Base-by-base conservation (phyloP, 192 early-diverging fungal genomes). In the Coemansia sp. region DNA sequence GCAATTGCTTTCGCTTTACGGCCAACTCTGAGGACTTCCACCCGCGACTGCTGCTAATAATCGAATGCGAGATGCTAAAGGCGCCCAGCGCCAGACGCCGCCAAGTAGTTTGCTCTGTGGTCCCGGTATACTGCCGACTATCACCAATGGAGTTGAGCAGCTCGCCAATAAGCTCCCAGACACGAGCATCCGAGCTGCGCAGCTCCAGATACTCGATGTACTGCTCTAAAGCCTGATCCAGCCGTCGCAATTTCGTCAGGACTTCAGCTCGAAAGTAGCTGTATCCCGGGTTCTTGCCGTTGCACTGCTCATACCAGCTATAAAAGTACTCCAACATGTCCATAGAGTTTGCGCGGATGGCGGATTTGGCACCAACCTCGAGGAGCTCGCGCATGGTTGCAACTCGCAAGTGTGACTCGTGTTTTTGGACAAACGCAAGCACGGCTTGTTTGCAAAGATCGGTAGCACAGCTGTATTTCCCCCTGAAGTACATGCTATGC, bases 131-230 rank as follows among this genome's bases (percentile, higher is more conserved):
- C 53, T 15, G 17, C 38, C 32, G 12, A 5, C 39, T 39, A 35
- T 57, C 60, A 10, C 31, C 56, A 19, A 75, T 47, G 6, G 45
- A 45, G 6, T 47, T 25, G 2, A 82, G 56, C 31, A 58, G 32
- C 24, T 39, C 59, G 12, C 79, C 79, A n/a, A 76, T 69, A 17
- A 43, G 29, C 40, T 82, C 73, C 79, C 79, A 82, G 14, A 82
- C 61, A 7, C 14, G 53, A 0, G 79, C 79, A 40, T 82, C 79
- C 49, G 73, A 66, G 2, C 43, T 68, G 20, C 79, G 73, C 38
- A 65, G 63, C 49, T 56, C 56, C 46, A 82, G 32, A 45, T 82
- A 82, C 43, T 39, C 29, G 8, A 70, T 51, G 41, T 62, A 40
- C 27, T 74, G 73, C n/a, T 43, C 63, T 15, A 82, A 38, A 0